Evolutionary conservation across 202 grass and related monocot species (phyloP).

Genomic region (Zizania palustris): DNA sequence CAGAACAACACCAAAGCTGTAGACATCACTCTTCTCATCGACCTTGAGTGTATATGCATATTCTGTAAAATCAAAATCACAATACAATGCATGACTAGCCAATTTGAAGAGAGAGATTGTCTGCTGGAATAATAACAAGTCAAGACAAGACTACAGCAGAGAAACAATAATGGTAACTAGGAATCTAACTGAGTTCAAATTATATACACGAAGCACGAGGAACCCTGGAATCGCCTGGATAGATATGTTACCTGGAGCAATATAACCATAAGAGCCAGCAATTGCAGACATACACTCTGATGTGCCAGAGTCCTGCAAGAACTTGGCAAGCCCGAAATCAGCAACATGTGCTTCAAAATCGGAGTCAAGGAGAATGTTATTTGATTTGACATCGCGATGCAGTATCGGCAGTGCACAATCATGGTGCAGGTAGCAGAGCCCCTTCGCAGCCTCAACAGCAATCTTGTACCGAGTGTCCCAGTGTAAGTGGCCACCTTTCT

Average conservation of each 20-base stretch:
- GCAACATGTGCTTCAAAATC: conserved; percentile 93
- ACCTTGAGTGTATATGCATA: conserved; percentile 98
- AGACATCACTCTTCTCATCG: conserved; percentile 96
- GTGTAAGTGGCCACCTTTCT: conserved; percentile 86
- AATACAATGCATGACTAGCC: not conserved
- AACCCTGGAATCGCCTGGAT: conserved; percentile 19
- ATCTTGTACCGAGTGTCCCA: conserved; percentile 95
- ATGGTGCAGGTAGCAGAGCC: conserved; percentile 93
- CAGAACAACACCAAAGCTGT: conserved; percentile 94
- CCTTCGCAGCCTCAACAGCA: conserved; percentile 86
- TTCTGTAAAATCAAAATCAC: conserved; percentile 53
- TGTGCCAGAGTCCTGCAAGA: conserved; percentile 81
- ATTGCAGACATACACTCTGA: conserved; percentile 99
- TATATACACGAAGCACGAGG: conserved; percentile 2
- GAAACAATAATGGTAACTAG: not conserved
- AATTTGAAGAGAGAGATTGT: not conserved
- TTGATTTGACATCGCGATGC: conserved; percentile 93
- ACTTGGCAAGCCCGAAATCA: conserved; percentile 95
- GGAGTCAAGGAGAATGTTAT: conserved; percentile 93
- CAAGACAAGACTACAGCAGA: not conserved
- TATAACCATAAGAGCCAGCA: conserved; percentile 96
- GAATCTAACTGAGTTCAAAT: not conserved
- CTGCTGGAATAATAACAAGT: not conserved
- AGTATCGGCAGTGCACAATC: conserved; percentile 87
- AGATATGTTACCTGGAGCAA: conserved; percentile 77